Percentiles rank a stretch among this genome's conserved stretches.
phyloP scores from a whole-genome alignment of 208 protist species.

The Jaenimonas drosophilae region DNA sequence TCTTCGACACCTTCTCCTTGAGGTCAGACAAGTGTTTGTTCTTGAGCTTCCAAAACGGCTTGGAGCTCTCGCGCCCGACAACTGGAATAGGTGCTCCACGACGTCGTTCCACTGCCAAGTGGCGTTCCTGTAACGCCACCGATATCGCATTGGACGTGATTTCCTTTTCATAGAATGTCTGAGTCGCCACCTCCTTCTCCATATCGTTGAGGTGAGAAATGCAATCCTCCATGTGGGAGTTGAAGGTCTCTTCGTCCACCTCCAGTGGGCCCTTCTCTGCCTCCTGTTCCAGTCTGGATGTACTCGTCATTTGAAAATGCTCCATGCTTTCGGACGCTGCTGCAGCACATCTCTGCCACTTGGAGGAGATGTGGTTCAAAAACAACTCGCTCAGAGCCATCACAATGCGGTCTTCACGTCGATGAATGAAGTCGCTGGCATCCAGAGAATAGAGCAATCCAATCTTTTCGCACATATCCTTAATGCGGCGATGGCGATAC shows the following conservation, averaged over 20 bases:
- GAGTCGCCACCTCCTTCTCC: not conserved
- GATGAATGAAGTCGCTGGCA: slow-evolving; percentile 43
- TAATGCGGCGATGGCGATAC: slow-evolving; percentile 38
- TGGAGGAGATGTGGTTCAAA: slow-evolving; percentile 8
- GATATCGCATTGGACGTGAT: slow-evolving; percentile 6
- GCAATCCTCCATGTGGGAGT: slow-evolving; percentile 4
- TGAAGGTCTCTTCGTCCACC: slow-evolving; percentile 4
- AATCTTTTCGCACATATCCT: slow-evolving; percentile 19
- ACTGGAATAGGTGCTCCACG: slow-evolving; percentile 32
- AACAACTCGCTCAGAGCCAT: slow-evolving; percentile 45
- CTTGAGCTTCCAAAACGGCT: slow-evolving; percentile 39
- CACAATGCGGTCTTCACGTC: slow-evolving; percentile 63
- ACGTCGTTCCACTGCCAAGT: slow-evolving; percentile 27
- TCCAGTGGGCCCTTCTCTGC: not conserved
- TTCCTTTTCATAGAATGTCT: slow-evolving; percentile 2
- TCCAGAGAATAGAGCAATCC: slow-evolving; percentile 30
- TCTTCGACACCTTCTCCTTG: slow-evolving; percentile 10
- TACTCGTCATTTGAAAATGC: too few relatives aligned
- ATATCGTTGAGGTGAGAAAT: not conserved
- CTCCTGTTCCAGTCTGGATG: too few relatives aligned
- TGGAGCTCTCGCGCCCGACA: slow-evolving; percentile 19
- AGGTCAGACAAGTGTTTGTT: slow-evolving; percentile 38
- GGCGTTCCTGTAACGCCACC: slow-evolving; percentile 10
- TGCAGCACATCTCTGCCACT: too few relatives aligned
- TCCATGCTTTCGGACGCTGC: too few relatives aligned